Base-by-base conservation (phyloP, 495 filamentous ascomycete genomes). In the Delitschia confertaspora region DNA sequence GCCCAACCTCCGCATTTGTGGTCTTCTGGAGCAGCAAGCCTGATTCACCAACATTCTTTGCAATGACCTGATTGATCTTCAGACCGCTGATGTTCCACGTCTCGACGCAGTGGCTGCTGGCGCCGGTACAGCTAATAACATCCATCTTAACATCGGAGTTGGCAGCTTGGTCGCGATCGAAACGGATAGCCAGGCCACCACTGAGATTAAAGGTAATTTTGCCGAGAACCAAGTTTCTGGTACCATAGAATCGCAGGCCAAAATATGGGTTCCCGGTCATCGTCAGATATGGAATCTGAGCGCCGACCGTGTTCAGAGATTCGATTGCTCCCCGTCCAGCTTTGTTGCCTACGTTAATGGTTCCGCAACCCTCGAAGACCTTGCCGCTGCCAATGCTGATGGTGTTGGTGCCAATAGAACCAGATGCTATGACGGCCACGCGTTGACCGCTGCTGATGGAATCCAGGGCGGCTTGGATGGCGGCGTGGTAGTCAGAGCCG, bases 261-360 rank as follows among this genome's bases (percentile, higher is more conserved):
- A 70, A 69, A 52, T 69, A 69, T 16, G 66, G 65, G 51, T 64
- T 65, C 3, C 68, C 68, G 21, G 68, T 58, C 63, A 69, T 64
- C 31, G 33, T 63, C 10, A 70, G 60, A 54, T 64, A 68, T 8
- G 66, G 66, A 33, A 70, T 69, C 35, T 63, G 36, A 22, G 65
- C 65, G 40, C 57, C 61, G 14, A 24, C 31, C 10, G 65, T 61
- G 38, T 53, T 46, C 11, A 63, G 47, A 0, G 57, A 58, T 55
- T 69, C 65, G 56, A 70, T 69, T 34, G 66, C 64, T 32, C 66
- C 68, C 21, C 60, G 60, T 0, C 65, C 65, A 26, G 60, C 39
- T 13, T 55, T 58, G 41, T 62, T 63, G 23, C 57, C 65, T 6
- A 62, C 60, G 34, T 70, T 48, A 51, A 70, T 66, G n/a, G 66